Percentiles rank a stretch among this genome's conserved stretches.
Conservation (phyloP, 1,139 yeast species). For the Petasospora fabianii region DNA sequence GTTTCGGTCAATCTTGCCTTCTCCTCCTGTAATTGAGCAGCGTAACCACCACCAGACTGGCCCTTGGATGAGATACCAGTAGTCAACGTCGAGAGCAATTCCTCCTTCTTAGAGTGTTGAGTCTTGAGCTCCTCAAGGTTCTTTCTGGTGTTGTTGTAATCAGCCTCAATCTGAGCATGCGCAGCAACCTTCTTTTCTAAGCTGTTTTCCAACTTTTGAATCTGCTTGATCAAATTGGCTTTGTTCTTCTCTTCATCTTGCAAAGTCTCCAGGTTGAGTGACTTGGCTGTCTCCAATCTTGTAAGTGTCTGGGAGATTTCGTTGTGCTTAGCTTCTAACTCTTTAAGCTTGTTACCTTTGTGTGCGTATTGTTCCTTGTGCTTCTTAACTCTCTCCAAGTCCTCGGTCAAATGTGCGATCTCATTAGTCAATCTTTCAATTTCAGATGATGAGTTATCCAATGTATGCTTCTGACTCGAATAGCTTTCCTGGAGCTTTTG, state of each 20-base stretch:
- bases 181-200: constrained; percentile 26
- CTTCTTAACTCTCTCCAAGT: constrained; percentile 51
- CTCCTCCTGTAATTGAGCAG: constrained; percentile 65
- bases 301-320: constrained; percentile 64
- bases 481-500: constrained; percentile 38
- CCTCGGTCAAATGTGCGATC: constrained; percentile 56
- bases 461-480: constrained; percentile 23
- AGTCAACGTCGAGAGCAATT: constrained; percentile 73
- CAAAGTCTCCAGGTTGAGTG: constrained; percentile 51
- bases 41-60: constrained; percentile 73
- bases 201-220: constrained; percentile 23
- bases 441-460: constrained; percentile 22
- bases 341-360: constrained; percentile 60
- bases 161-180: constrained; percentile 33
- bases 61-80: constrained; percentile 92
- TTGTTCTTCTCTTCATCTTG: constrained; percentile 42
- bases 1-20: constrained; percentile 55
- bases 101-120: constrained; percentile 64
- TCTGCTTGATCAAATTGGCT: constrained; percentile 20
- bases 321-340: constrained; percentile 56
- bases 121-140: constrained; percentile 44
- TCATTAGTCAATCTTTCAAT: constrained; percentile 50
- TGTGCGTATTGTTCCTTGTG: constrained; percentile 58
- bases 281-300: constrained; percentile 60
- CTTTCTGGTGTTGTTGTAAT: constrained; percentile 43